phyloP scores from a whole-genome alignment of 1,284 basidiomycete species.

The Pulveroboletus sp. region DNA sequence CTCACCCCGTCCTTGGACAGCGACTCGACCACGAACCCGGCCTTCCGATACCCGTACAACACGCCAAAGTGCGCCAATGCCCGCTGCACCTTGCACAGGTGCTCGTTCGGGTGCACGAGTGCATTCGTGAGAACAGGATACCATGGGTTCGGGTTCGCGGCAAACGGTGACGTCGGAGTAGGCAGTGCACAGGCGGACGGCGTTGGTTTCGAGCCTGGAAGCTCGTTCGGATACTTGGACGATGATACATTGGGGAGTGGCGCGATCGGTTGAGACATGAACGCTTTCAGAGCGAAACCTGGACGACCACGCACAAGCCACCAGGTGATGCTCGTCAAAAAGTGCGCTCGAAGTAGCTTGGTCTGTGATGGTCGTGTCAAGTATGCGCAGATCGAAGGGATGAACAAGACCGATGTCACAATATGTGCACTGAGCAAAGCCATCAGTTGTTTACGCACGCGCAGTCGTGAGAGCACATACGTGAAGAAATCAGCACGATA shows the following conservation, averaged over 20 bases:
- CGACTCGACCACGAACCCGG: slow-evolving; percentile 38
- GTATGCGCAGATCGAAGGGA: slow-evolving; percentile 36
- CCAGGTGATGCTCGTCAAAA: slow-evolving; percentile 39
- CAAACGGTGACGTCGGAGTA: slow-evolving; percentile 27
- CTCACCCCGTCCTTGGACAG: slow-evolving; percentile 25
- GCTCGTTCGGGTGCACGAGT: slow-evolving; percentile 53
- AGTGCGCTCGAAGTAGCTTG: slow-evolving; percentile 35
- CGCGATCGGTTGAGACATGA: slow-evolving; percentile 29
- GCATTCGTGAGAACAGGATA: slow-evolving; percentile 32
- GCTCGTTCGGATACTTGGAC: slow-evolving; percentile 26
- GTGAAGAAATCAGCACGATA: slow-evolving; percentile 39
- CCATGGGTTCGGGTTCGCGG: slow-evolving; percentile 35
- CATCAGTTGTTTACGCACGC: slow-evolving; percentile 19
- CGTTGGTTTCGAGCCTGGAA: slow-evolving; percentile 39
- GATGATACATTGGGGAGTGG: slow-evolving; percentile 21
- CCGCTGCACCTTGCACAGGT: slow-evolving; percentile 60
- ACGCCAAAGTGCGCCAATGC: slow-evolving; percentile 53
- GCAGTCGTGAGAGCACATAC: slow-evolving; percentile 18
- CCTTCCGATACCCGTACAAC: slow-evolving; percentile 47
- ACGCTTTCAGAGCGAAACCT: slow-evolving; percentile 27
- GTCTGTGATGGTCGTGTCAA: slow-evolving; percentile 32
- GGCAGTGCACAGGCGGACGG: slow-evolving; percentile 29
- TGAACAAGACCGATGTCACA: slow-evolving; percentile 38
- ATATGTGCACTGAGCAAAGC: slow-evolving; percentile 40
- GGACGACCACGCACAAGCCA: slow-evolving; percentile 40